These are phyloP conservation scores for Sphagnum tenellum DNA, from an alignment of 225 moss, liverwort and hornwort genomes.

Conservation along the genomic window DNA sequence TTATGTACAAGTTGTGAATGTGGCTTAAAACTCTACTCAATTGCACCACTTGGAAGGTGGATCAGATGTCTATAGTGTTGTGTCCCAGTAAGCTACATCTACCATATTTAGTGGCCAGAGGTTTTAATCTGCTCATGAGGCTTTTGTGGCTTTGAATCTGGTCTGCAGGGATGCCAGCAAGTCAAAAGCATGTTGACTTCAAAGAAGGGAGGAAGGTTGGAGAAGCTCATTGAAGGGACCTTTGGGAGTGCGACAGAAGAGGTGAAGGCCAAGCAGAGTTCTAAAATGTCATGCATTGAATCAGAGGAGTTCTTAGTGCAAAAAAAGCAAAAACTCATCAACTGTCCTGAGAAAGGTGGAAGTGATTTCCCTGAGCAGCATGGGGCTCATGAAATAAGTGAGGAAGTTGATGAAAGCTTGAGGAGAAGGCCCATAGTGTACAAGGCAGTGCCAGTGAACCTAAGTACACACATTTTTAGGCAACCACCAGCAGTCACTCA, in stretches of 20 bases:
- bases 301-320: background rate
- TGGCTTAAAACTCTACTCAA: too few species aligned
- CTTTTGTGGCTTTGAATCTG: background rate
- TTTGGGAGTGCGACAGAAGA: background rate
- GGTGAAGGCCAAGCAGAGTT: background rate
- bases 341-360: background rate
- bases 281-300: background rate
- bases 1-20: too few species aligned
- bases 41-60: too few species aligned
- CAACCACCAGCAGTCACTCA: background rate
- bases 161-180: conserved; percentile 5
- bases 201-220: conserved; percentile 5
- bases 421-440: background rate
- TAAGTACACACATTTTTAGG: background rate
- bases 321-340: conserved; percentile 1
- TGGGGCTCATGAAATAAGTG: too few species aligned
- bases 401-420: background rate
- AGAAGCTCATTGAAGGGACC: conserved; percentile 6
- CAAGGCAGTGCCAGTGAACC: conserved; percentile 4
- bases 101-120: too few species aligned
- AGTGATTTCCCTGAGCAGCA: background rate
- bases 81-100: too few species aligned
- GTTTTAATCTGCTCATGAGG: too few species aligned
- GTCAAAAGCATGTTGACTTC: conserved; percentile 5
- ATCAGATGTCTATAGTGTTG: too few species aligned